Conservation (phyloP, 148 eudicot species). For the Rhododendron simsii region DNA sequence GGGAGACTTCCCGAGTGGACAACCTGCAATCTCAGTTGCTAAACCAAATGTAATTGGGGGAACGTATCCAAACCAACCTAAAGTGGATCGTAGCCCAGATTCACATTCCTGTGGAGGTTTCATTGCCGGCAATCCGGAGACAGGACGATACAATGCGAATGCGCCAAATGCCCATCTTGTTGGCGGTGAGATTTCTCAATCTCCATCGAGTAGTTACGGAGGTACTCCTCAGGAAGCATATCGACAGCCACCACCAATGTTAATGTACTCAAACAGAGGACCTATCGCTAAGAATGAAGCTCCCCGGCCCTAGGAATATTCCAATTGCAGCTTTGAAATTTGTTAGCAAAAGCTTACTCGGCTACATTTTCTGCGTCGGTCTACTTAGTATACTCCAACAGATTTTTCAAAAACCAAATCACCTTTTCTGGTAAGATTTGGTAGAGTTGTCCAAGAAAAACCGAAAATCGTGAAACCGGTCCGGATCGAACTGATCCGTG, state of each 20-base stretch:
- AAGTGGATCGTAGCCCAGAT: too few relatives aligned
- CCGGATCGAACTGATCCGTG: too few relatives aligned
- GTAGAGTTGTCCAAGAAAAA: too few relatives aligned
- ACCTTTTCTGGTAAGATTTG: too few relatives aligned
- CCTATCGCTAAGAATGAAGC: conserved; percentile 80
- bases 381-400: too few relatives aligned
- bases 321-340: conserved; percentile 72
- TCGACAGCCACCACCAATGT: conserved; percentile 51
- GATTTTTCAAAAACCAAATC: too few relatives aligned
- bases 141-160: conserved; percentile 25
- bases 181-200: conserved; percentile 32
- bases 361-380: too few relatives aligned
- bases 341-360: too few relatives aligned
- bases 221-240: conserved; percentile 49
- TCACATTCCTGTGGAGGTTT: too few relatives aligned
- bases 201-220: conserved; percentile 34
- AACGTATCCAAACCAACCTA: too few relatives aligned
- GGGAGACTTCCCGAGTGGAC: not conserved
- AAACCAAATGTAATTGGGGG: conserved; percentile 26
- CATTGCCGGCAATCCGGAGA: too few relatives aligned
- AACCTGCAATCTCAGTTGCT: conserved; percentile 27
- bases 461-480: too few relatives aligned
- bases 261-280: conserved; percentile 65
- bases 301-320: conserved; percentile 44
- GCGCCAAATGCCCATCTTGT: conserved; percentile 24